Conservation (phyloP, 2,329 filamentous ascomycete species). For the Monilinia vaccinii-corymbosi region DNA sequence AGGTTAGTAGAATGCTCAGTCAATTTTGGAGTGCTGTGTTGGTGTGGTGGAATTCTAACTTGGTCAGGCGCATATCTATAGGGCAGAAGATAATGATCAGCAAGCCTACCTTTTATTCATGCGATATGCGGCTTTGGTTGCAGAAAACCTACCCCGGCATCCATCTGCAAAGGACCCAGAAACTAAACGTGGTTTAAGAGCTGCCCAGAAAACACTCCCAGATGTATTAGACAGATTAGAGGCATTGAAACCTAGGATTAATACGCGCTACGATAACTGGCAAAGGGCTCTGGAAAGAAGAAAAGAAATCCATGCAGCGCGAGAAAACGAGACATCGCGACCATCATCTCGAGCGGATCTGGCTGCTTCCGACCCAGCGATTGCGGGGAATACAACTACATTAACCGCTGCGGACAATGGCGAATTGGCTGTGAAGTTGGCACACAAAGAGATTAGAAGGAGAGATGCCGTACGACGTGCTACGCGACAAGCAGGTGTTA, state of each 20-base stretch:
- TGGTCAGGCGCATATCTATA: conserved; percentile 69
- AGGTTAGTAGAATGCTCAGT: conserved; percentile 45
- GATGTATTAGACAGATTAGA: conserved; percentile 53
- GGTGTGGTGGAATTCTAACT: conserved; percentile 7
- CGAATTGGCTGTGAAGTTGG: conserved; percentile 68
- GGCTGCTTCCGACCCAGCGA: conserved; percentile 50
- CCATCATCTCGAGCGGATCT: conserved; percentile 12
- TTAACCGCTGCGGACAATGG: conserved; percentile 63
- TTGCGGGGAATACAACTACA: conserved; percentile 48
- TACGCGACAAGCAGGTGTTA: conserved; percentile 47
- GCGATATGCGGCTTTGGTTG: conserved; percentile 75
- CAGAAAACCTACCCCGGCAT: conserved; percentile 66
- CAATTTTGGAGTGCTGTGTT: not conserved
- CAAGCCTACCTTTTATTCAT: conserved; percentile 89
- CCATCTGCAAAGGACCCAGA: conserved; percentile 63
- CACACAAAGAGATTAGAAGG: conserved; percentile 60
- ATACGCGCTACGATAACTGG: conserved; percentile 62
- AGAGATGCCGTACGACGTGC: conserved; percentile 53
- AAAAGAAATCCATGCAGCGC: conserved; percentile 19
- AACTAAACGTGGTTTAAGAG: conserved; percentile 41
- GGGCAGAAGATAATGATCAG: conserved; percentile 75
- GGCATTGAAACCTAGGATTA: conserved; percentile 68
- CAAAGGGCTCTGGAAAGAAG: conserved; percentile 39
- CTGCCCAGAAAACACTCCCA: conserved; percentile 53
- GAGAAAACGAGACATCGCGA: conserved; percentile 10